Evolutionary conservation across 495 filamentous ascomycete genomes (phyloP), one percentile per base, ranked within the genome.

Genomic region (Talaromyces thailandensis): DNA sequence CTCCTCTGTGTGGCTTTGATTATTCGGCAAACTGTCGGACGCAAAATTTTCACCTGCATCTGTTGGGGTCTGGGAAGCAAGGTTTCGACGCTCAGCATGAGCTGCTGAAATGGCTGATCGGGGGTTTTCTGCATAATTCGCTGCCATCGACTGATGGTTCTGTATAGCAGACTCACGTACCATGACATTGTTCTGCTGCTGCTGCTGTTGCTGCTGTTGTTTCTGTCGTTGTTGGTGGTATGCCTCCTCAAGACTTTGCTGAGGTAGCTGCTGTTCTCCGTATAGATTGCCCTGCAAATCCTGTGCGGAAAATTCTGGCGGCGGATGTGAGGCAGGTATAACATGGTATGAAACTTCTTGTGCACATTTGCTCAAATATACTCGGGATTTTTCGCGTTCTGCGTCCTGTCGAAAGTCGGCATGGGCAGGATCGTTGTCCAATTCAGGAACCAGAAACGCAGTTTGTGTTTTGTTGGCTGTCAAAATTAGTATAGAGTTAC

Each of bases 331-430:
- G 24, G 79, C 71, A 24, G 79, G 79, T 28, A 83, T 78, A 25
- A 83, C 79, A 67, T 83, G 81, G 60, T 82, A 83, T 1, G 80
- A 73, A 43, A 83, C 74, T 65, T 83, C 81, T 64, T 82, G 79
- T 18, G 81, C 73, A 66, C 79, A 81, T 63, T 82, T 82, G n/a
- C 77, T 76, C n/a, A 83, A 64, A 52, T 81, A 83, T 4, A 76
- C 67, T 11, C 79, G 70, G 43, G 79, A 81, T 63, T 81, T 79
- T 3, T 83, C 81, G 35, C 79, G 71, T 64, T 81, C 81, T 14
- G 70, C 70, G 51, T 83, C 81, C 45, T 82, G 77, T 62, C 83
- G 84, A 28, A 88, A 74, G 58, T 86, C 85, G 28, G 80, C 75
- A 43, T 84, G 77, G 61, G 78, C 73, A 14, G 76, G 70, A 55